phyloP scores from a whole-genome alignment of 1,139 yeast genomes.

The Geotrichum siamense region DNA sequence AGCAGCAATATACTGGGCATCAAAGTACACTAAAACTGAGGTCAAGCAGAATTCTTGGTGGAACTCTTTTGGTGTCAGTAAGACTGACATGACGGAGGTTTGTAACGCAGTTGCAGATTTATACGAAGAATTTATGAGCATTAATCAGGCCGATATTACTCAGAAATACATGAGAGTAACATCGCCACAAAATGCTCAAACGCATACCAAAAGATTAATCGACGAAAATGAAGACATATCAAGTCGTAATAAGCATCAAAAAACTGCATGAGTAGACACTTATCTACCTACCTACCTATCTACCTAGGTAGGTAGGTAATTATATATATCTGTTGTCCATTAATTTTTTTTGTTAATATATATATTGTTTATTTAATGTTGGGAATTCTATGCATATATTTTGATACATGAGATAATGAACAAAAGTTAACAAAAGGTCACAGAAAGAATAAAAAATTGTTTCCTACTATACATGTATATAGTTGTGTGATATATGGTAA shows the following conservation, averaged over 20 bases:
- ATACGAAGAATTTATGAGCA: constrained; percentile 21
- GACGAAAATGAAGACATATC: constrained; percentile 4
- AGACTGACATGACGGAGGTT: constrained; percentile 26
- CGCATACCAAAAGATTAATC: neutral
- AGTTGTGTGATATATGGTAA: no score
- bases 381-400: neutral
- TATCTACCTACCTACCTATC: no score
- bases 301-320: no score
- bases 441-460: no score
- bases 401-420: no score
- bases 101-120: constrained; percentile 33
- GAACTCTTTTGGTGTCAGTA: constrained; percentile 23
- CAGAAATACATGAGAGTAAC: constrained; percentile 14
- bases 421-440: no score
- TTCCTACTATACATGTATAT: no score
- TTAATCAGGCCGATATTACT: constrained; percentile 15
- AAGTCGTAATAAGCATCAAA: neutral
- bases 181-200: constrained; percentile 12
- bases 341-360: neutral
- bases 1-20: constrained; percentile 37
- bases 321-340: no score
- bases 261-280: neutral
- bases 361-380: neutral
- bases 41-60: constrained; percentile 28
- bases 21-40: constrained; percentile 22